Percentiles rank a stretch among this genome's conserved stretches.
Evolutionary conservation across 352 stramenopile species (phyloP).

Genomic region (Pythium grandisporangium): DNA sequence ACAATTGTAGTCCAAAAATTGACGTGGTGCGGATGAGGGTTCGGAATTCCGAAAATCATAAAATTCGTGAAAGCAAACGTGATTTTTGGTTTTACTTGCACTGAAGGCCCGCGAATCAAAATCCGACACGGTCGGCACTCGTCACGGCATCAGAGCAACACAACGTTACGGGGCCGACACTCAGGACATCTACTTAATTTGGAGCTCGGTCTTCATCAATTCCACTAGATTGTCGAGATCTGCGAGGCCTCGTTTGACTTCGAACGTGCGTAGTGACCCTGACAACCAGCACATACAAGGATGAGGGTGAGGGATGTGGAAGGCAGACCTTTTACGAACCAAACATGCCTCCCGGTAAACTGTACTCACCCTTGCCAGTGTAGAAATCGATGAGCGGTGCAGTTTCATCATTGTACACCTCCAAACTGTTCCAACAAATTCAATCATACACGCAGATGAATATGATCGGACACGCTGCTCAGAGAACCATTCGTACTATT

Average conservation of each 20-base stretch:
- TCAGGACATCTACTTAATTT: constrained; percentile 40
- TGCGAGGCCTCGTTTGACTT: constrained; percentile 79
- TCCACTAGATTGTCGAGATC: constrained; percentile 71
- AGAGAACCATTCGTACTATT: no score
- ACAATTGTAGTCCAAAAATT: no score
- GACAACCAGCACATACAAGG: not conserved
- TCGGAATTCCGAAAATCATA: no score
- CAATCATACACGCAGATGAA: no score
- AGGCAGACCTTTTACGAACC: not conserved
- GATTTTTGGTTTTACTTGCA: no score
- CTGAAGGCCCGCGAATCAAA: no score
- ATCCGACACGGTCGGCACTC: no score
- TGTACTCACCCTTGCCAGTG: constrained; percentile 32
- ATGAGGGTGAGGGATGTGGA: not conserved
- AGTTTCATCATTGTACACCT: constrained; percentile 87
- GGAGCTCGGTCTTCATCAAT: constrained; percentile 56
- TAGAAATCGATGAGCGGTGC: constrained; percentile 85
- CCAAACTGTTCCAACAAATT: constrained; percentile 23
- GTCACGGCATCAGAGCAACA: no score
- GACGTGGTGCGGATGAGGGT: no score
- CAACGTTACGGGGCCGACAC: no score
- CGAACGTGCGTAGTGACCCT: constrained; percentile 71
- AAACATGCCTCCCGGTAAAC: not conserved
- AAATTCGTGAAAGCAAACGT: no score
- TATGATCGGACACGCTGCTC: not conserved